Evolutionary conservation across 495 filamentous ascomycete genomes (phyloP).

Genomic region (Lentithecium fluviatile): DNA sequence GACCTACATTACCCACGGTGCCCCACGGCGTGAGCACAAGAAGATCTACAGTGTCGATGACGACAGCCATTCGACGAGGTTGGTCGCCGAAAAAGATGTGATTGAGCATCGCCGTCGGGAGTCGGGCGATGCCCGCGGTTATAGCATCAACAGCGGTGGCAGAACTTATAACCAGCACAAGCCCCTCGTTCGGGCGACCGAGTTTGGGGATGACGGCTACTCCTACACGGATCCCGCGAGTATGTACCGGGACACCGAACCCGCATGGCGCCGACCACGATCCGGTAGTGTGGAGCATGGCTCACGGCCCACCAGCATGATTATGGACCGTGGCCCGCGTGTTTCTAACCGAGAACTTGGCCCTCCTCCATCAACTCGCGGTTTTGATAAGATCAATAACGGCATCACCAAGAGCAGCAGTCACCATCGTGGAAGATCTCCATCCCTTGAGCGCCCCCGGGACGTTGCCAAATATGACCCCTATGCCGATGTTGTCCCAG

Average conservation of each 20-base stretch:
- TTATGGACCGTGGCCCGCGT: conserved; percentile 32
- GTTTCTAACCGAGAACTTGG: conserved; percentile 35
- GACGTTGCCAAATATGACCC: conserved; percentile 31
- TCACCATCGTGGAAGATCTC: conserved; percentile 27
- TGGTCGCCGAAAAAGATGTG: conserved; percentile 30
- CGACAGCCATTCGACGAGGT: conserved; percentile 29
- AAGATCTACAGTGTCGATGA: conserved; percentile 44
- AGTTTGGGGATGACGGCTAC: conserved; percentile 40
- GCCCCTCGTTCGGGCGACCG: conserved; percentile 13
- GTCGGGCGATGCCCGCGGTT: conserved; percentile 23
- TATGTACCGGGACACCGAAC: conserved; percentile 47
- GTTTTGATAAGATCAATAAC: conserved; percentile 43
- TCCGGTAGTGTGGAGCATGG: conserved; percentile 40
- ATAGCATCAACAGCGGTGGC: conserved; percentile 25
- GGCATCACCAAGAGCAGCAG: conserved; percentile 34
- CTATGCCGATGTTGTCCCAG: conserved; percentile 36
- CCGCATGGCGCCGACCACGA: conserved; percentile 40
- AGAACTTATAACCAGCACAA: conserved; percentile 38
- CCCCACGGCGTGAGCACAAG: conserved; percentile 38
- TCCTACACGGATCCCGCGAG: conserved; percentile 44
- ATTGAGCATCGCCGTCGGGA: conserved; percentile 31
- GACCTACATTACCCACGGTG: conserved; percentile 33
- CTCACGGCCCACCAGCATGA: conserved; percentile 41
- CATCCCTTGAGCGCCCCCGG: conserved; percentile 22
- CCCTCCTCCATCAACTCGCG: conserved; percentile 43